A percentile compares a stretch with the other conserved stretches of the same genome.
phyloP scores from a whole-genome alignment of 495 filamentous ascomycete species.

The Penicillium mononematosum region DNA sequence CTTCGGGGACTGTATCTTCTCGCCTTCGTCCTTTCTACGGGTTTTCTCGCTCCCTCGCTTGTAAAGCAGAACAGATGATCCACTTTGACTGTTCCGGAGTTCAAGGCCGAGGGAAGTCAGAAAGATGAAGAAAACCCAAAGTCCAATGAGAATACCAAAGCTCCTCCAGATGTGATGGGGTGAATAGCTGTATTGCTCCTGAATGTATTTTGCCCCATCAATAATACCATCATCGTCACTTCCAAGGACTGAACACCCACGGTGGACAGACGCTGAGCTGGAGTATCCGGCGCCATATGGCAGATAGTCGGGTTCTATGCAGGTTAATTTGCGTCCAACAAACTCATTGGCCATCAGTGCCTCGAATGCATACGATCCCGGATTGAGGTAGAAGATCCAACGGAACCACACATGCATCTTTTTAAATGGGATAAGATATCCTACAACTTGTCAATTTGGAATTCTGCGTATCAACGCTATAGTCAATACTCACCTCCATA shows the following conservation, averaged over 20 bases:
- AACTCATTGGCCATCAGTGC: conserved; percentile 92
- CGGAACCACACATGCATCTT: conserved; percentile 80
- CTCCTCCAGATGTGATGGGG: conserved; percentile 69
- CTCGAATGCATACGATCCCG: conserved; percentile 84
- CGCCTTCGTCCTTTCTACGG: conserved; percentile 28
- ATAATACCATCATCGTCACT: conserved; percentile 57
- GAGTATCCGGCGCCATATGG: conserved; percentile 61
- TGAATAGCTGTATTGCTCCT: conserved; percentile 61
- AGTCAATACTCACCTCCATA: conserved; percentile 63
- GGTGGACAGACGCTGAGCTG: conserved; percentile 56
- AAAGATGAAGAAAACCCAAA: conserved; percentile 69
- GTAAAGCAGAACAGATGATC: conserved; percentile 61
- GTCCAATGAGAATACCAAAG: conserved; percentile 74
- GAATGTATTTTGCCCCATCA: conserved; percentile 62
- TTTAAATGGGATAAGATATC: conserved; percentile 76
- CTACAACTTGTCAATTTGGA: conserved; percentile 59
- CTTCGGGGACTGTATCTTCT: conserved; percentile 6
- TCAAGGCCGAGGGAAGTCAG: conserved; percentile 66
- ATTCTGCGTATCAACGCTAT: conserved; percentile 37
- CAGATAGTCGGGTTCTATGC: conserved; percentile 63
- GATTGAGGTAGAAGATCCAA: conserved; percentile 89
- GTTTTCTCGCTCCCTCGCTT: conserved; percentile 52
- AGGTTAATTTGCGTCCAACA: conserved; percentile 70
- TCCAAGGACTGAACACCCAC: conserved; percentile 71
- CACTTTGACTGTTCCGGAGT: conserved; percentile 59